Conservation (phyloP, 805 yeast genomes). For the Cyberlindnera euphorbiiphila region DNA sequence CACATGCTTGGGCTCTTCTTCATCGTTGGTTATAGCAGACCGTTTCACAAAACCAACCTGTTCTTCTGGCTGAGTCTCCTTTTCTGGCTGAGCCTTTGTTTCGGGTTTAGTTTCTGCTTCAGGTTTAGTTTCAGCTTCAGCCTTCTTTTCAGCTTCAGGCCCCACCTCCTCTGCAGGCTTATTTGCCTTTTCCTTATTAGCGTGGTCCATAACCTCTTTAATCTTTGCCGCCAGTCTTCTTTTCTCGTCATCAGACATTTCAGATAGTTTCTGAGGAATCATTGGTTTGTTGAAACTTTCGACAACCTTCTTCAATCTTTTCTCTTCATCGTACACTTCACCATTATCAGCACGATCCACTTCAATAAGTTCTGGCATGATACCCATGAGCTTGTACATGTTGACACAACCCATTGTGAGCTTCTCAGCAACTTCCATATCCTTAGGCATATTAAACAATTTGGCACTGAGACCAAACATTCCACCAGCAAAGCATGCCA, state of each 20-base stretch:
- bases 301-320: slow-evolving; percentile 8
- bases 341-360: slow-evolving; percentile 27
- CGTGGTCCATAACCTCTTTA: neutral
- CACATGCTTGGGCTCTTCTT: slow-evolving; percentile 6
- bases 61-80: too few species aligned
- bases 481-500: slow-evolving; percentile 52
- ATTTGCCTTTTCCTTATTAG: neutral
- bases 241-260: neutral
- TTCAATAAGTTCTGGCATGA: slow-evolving; percentile 40
- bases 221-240: neutral
- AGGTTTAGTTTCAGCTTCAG: neutral
- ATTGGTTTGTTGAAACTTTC: neutral
- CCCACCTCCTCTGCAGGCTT: neutral
- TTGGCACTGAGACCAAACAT: slow-evolving; percentile 47
- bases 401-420: slow-evolving; percentile 48
- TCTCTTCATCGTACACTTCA: slow-evolving; percentile 19
- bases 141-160: neutral
- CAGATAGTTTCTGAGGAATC: neutral
- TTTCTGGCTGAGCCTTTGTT: too few species aligned
- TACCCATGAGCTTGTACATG: slow-evolving; percentile 37
- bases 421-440: slow-evolving; percentile 38
- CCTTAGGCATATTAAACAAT: slow-evolving; percentile 34
- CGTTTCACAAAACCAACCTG: too few species aligned
- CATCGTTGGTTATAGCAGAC: slow-evolving; percentile 1
- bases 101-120: neutral